These are phyloP conservation scores for Nigrograna mackinnonii DNA, from an alignment of 2,329 filamentous ascomycete genomes.

Conservation along the genomic window DNA sequence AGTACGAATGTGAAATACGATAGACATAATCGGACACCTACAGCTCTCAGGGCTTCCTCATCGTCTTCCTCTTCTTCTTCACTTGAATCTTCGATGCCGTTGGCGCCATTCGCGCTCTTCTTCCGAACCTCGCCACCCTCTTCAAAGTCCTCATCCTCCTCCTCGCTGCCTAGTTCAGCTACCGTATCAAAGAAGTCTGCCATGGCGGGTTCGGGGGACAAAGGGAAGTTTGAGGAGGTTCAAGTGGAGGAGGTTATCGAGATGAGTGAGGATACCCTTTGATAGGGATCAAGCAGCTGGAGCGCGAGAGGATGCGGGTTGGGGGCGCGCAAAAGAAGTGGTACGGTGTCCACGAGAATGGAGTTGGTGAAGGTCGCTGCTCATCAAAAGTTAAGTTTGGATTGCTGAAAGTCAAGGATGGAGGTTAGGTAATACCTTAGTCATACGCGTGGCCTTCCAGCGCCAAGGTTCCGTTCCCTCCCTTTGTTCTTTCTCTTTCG, in stretches of 20 bases:
- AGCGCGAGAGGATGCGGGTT: too few relatives aligned
- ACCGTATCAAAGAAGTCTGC: constrained; percentile 73
- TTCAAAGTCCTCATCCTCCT: constrained; percentile 44
- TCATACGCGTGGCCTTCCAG: too few relatives aligned
- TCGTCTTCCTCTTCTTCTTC: constrained; percentile 46
- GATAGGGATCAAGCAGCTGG: too few relatives aligned
- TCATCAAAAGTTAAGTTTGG: too few relatives aligned
- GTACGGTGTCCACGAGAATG: too few relatives aligned
- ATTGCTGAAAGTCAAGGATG: too few relatives aligned
- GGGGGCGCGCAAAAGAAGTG: too few relatives aligned
- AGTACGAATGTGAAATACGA: too few relatives aligned
- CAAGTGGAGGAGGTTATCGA: not conserved
- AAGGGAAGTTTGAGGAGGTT: constrained; percentile 24
- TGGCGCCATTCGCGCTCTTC: constrained; percentile 30
- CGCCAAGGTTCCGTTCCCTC: too few relatives aligned
- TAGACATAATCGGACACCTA: constrained; percentile 19
- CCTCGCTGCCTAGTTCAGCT: constrained; percentile 75
- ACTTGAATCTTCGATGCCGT: constrained; percentile 40
- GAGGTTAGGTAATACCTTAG: too few relatives aligned
- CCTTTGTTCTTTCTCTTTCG: too few relatives aligned
- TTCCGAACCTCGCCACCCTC: constrained; percentile 25
- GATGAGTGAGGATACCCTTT: not conserved
- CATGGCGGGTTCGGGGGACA: constrained; percentile 30
- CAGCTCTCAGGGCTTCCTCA: constrained; percentile 36
- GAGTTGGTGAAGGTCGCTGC: too few relatives aligned